These are phyloP conservation scores for Carex parvula DNA, from an alignment of 176 grass and related monocot genomes.

Conservation along the genomic window DNA sequence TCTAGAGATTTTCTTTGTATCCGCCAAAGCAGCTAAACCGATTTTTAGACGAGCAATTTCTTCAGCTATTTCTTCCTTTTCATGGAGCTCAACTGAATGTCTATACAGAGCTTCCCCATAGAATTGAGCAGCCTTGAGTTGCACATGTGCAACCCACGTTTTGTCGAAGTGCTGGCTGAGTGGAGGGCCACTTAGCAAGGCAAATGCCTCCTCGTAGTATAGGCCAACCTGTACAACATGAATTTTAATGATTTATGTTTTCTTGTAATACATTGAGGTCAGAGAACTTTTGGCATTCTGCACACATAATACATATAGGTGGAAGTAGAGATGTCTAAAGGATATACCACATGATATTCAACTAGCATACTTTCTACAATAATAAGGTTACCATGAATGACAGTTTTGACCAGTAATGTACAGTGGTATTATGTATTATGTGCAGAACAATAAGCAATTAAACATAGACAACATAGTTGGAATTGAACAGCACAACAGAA, in stretches of 20 bases:
- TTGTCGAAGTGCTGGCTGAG: slow-evolving; percentile 93
- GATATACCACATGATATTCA: not conserved
- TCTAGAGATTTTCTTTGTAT: slow-evolving; percentile 80
- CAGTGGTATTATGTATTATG: not conserved
- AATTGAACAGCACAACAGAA: not conserved
- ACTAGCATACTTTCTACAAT: not conserved
- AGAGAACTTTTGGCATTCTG: not conserved
- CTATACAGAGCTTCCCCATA: slow-evolving; percentile 93
- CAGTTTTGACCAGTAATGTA: not conserved
- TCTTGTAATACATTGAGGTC: not conserved
- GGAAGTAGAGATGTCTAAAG: not conserved
- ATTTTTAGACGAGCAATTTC: slow-evolving; percentile 94
- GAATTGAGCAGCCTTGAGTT: slow-evolving; percentile 94
- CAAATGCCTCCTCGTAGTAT: slow-evolving; percentile 93
- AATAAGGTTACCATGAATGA: not conserved
- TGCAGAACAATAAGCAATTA: not conserved
- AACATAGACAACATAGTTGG: slow-evolving; percentile 17
- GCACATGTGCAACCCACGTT: slow-evolving; percentile 93
- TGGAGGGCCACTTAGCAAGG: slow-evolving; percentile 51
- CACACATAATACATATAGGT: not conserved
- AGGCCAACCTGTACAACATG: slow-evolving; percentile 66
- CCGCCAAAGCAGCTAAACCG: slow-evolving; percentile 64
- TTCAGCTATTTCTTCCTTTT: slow-evolving; percentile 91
- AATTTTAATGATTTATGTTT: not conserved
- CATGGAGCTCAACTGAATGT: slow-evolving; percentile 79